Conservation (phyloP, 2,329 filamentous ascomycete species). For the Aspergillus thermomutatus region DNA sequence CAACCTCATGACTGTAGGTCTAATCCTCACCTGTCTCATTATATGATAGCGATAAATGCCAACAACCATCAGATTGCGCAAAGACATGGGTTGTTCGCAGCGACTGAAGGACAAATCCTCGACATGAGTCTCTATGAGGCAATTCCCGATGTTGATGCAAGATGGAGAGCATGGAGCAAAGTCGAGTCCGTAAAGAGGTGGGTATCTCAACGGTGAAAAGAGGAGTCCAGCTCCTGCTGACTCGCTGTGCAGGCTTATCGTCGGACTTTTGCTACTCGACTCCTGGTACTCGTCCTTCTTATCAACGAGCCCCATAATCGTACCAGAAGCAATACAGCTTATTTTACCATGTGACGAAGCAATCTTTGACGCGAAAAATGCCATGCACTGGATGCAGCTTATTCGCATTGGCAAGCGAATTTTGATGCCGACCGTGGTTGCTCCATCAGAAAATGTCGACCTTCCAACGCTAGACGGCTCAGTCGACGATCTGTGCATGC, state of each 20-base stretch:
- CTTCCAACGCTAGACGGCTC: constrained; percentile 32
- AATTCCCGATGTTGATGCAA: constrained; percentile 43
- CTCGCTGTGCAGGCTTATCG: constrained; percentile 34
- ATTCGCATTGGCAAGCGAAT: constrained; percentile 34
- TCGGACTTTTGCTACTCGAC: constrained; percentile 45
- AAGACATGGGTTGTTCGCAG: constrained; percentile 50
- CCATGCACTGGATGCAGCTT: constrained; percentile 36
- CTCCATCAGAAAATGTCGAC: constrained; percentile 34
- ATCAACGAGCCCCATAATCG: constrained; percentile 45
- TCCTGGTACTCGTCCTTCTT: constrained; percentile 50
- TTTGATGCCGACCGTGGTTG: constrained; percentile 30
- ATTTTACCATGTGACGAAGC: constrained; percentile 45
- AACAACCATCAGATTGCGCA: constrained; percentile 37
- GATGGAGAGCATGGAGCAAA: constrained; percentile 53
- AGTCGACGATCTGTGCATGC: constrained; percentile 35
- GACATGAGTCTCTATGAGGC: constrained; percentile 41
- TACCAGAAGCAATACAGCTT: constrained; percentile 46
- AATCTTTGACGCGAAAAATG: constrained; percentile 42
- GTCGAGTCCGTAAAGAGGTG: constrained; percentile 51
- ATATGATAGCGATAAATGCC: background rate
- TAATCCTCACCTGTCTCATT: background rate
- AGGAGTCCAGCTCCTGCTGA: constrained; percentile 3
- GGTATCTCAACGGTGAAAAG: background rate
- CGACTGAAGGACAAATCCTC: constrained; percentile 43
- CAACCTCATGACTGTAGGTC: constrained; percentile 44